These are phyloP conservation scores for Celoporthe dispersa DNA, from an alignment of 2,329 filamentous ascomycete genomes.

Conservation along the genomic window DNA sequence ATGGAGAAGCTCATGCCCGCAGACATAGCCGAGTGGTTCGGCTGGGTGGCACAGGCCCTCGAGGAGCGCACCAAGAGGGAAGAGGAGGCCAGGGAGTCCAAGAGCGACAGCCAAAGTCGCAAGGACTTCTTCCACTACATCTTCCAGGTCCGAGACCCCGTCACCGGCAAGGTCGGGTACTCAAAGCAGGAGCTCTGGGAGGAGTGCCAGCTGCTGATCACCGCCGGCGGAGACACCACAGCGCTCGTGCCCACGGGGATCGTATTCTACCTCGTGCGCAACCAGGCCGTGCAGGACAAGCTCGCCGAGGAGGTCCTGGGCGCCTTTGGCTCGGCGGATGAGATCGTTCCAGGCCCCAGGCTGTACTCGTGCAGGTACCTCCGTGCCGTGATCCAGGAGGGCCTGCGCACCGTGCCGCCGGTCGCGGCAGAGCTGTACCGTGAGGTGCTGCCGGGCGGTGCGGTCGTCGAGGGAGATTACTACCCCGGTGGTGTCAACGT, in stretches of 20 bases:
- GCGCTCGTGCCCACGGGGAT: conserved; percentile 16
- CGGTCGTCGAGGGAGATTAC: conserved; percentile 11
- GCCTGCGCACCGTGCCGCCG: conserved; percentile 34
- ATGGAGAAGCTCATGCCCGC: conserved; percentile 31
- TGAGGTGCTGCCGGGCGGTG: conserved; percentile 10
- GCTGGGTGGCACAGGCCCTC: conserved; percentile 33
- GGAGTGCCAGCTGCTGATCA: conserved; percentile 32
- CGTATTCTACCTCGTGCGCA: conserved; percentile 23
- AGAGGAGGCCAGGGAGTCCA: not conserved
- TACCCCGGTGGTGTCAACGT: conserved; percentile 18
- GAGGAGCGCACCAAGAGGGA: conserved; percentile 29
- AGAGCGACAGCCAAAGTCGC: conserved; percentile 19
- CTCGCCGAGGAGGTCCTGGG: conserved; percentile 16
- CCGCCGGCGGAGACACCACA: conserved; percentile 27
- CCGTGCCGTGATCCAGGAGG: conserved; percentile 35
- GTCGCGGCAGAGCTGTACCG: not conserved
- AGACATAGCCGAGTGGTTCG: conserved; percentile 31
- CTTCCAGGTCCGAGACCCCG: conserved; percentile 32
- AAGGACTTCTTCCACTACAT: conserved; percentile 37
- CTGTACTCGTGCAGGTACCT: conserved; percentile 33
- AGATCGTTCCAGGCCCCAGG: conserved; percentile 6
- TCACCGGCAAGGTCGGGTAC: conserved; percentile 34
- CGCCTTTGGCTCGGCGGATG: not conserved
- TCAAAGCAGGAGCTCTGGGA: conserved; percentile 33
- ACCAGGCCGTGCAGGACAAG: conserved; percentile 12